Evolutionary conservation across 140 eudicot genomes (phyloP), one percentile per base, ranked within the genome.

Genomic region (Stevia rebaudiana): DNA sequence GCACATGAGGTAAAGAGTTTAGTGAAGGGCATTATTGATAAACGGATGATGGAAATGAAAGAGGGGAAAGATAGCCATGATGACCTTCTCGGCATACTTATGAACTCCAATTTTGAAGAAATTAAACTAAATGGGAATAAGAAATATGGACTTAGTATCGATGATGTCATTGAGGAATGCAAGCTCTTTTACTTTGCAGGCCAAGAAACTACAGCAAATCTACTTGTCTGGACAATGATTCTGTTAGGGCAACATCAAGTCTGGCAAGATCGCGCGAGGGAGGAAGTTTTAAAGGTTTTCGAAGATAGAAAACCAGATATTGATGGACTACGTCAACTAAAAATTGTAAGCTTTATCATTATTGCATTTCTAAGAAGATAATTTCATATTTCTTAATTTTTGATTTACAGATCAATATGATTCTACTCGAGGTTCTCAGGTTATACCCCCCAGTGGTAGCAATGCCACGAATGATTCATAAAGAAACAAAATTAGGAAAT

Each of bases 201-300:
- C 40, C 40, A 35, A 35, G 40, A 35, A 35, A 35, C 40, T 4
- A 35, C 40, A 4, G 40, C 40, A 35, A 35, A 35, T 35, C 40
- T 35, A 6, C 9, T 35, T 5, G 40, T 35, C 8, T 35, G 40
- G 40, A 35, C 40, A 5, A 35, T 35, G 40, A 35, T 35, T 35
- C 35, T 70, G 39, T 41, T 70, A 5, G 17, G 42, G 3, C 75
- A 70, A 40, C 61, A 70, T 35, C 42, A n/a, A 59, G 16, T 19
- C 13, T 70, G 75, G 54, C 54, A 48, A 48, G 5, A 48, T 7
- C 54, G 28, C 5, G 54, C 54, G 6, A 48, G 54, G 25, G 75
- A 70, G 5, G 75, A 70, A 59, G 68, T 35, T 48, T n/a, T 70
- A 33, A 23, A 70, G 25, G 62, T 70, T 0, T 70, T 70, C 6